A percentile compares a stretch with the other conserved stretches of the same genome.
phyloP scores from a whole-genome alignment of 2,329 filamentous ascomycete genomes.

The Botrytis deweyae region DNA sequence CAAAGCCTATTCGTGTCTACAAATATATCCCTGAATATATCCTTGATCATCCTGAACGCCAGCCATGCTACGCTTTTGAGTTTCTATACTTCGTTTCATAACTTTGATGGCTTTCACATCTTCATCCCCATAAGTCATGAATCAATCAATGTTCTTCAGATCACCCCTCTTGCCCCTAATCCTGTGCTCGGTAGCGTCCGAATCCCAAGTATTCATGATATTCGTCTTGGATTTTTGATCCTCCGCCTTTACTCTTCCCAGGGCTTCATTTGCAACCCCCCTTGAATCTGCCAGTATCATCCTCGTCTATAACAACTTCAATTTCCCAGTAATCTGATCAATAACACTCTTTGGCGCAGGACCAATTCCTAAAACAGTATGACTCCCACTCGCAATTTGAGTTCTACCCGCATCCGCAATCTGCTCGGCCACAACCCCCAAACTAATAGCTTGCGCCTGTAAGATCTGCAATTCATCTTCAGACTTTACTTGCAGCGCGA shows the following conservation, averaged over 20 bases:
- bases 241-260: background rate
- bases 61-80: constrained; percentile 6
- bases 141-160: background rate
- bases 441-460: constrained; percentile 74
- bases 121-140: background rate
- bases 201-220: background rate
- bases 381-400: constrained; percentile 90
- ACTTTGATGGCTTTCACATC: background rate
- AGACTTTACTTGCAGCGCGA: constrained; percentile 83
- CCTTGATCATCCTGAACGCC: background rate
- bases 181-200: background rate
- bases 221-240: background rate
- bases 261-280: too few species aligned
- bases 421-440: constrained; percentile 84
- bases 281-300: background rate
- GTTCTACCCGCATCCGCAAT: constrained; percentile 96
- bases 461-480: constrained; percentile 76
- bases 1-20: background rate
- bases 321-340: constrained; percentile 77
- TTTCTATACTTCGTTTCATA: background rate
- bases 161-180: background rate
- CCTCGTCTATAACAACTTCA: constrained; percentile 72
- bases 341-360: constrained; percentile 83
- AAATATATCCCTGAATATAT: background rate
- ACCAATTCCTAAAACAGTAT: constrained; percentile 84